A percentile compares a stretch with the other conserved stretches of the same genome.
These are phyloP conservation scores for Macadamia tetraphylla DNA, from an alignment of 164 flowering plant genomes.

Conservation along the genomic window DNA sequence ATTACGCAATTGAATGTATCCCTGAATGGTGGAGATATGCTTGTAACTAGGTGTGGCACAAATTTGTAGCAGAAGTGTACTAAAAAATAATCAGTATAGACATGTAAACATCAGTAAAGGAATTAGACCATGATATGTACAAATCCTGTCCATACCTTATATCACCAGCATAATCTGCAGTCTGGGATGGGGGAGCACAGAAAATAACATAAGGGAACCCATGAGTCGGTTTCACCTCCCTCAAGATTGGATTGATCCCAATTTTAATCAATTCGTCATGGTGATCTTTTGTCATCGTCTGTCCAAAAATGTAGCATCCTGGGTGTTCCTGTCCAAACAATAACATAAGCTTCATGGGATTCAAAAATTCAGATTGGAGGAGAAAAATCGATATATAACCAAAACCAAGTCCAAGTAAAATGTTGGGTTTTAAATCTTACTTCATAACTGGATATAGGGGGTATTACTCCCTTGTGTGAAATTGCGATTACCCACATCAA, in stretches of 20 bases:
- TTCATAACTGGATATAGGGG: too few species aligned
- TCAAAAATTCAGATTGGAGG: not conserved
- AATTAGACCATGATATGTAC: not conserved
- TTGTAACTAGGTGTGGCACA: not conserved
- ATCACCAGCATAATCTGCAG: slow-evolving; percentile 74
- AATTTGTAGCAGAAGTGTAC: not conserved
- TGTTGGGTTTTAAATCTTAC: not conserved
- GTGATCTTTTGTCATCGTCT: slow-evolving; percentile 71
- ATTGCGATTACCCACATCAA: too few species aligned
- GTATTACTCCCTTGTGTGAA: too few species aligned
- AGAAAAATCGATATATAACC: not conserved
- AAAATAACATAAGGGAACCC: slow-evolving; percentile 75
- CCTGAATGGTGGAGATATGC: too few species aligned
- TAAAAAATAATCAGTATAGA: not conserved
- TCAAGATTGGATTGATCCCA: slow-evolving; percentile 68
- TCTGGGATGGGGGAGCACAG: slow-evolving; percentile 86
- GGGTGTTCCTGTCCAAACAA: slow-evolving; percentile 57
- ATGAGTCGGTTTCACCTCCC: slow-evolving; percentile 25
- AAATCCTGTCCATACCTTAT: slow-evolving; percentile 45
- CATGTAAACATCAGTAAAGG: not conserved
- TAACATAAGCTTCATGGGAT: not conserved
- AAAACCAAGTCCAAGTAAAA: not conserved
- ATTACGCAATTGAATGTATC: too few species aligned
- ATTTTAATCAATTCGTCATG: slow-evolving; percentile 73
- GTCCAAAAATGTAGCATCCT: slow-evolving; percentile 70